Evolutionary conservation across 768 basidiomycete genomes (phyloP), one percentile per base, ranked within the genome.

Genomic region (Trametes gibbosa): DNA sequence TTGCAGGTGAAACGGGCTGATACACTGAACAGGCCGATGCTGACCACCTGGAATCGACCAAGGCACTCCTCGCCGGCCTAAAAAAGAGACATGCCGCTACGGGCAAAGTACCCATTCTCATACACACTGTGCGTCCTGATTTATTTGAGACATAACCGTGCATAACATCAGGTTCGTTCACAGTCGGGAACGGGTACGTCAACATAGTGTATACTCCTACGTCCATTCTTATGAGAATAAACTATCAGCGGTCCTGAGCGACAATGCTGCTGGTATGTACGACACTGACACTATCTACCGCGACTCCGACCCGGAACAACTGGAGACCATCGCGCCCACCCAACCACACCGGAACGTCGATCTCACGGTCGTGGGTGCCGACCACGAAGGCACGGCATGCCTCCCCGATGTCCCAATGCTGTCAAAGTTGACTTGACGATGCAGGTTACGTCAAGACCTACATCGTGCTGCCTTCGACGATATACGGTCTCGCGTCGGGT

Each of bases 51-150:
- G 65, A 66, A 2, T 79, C 80, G 0, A 74, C 74, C 0, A 63
- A 76, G 40, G 80, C 82, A 0, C 78, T 81, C 16, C 68, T 89
- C 52, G 73, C 66, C 8, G 86, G 87, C 1, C 56, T 83, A 64
- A 83, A 80, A 71, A 77, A 73, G 61, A 70, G 75, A 17, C 68
- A 77, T 50, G 71, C 75, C 39, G 64, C 56, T 19, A 81, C 78
- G 0, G 78, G 80, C 1, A 70, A 66, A 1, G 63, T 67, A 1
- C 77, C 84, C 4, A 74, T 76, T 52, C 73, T 83, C 8, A 86
- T 89, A 16, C 83, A 89, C 62, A 86, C 85, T 0, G 87, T 84
- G 64, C 59, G 84, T 68, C 1, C n/a, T 14, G 17, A 2, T 0
- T 14, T 16, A 32, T n/a, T 10, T 10, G 29, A 4, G 10, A 10